Base-by-base conservation (phyloP, 2,329 filamentous ascomycete species). In the Cladophialophora carrionii region DNA sequence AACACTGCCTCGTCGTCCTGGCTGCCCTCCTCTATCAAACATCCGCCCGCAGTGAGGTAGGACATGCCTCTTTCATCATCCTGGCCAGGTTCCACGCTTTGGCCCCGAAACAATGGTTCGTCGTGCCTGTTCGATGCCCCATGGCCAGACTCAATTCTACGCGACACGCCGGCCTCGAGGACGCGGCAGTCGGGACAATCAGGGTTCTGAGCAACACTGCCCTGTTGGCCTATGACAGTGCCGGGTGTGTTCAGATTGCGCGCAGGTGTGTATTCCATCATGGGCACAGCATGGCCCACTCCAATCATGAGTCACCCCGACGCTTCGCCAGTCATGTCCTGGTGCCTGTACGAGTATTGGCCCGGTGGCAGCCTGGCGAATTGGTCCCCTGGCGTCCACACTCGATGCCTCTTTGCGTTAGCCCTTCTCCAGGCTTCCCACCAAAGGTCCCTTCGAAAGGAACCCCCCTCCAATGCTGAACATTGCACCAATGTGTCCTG, bases 361-460 rank as follows among this genome's bases (percentile, higher is more conserved):
- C 51, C 53, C 31, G 14, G 52, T 54, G 65, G 66, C 66, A 68
- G 66, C 67, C 62, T 69, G 67, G 64, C 58, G 65, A 67, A 60
- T 67, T 64, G 62, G 65, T 64, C 61, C 37, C 37, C 37, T 41
- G 0, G 14, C 34, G 34, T 17, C 17, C 22, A 20, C 37, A 43
- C 46, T 48, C 57, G 54, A 52, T 55, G 52, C 55, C 17, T 20
- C 24, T 60, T 24, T 37, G 29, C 37, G 14, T 63, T 43, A n/a
- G 52, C 52, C 43, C 52, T 51, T 20, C 26, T 22, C 56, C 62
- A 69, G 67, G 67, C 67, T 63, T 67, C 67, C 62, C 65, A 62
- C 61, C 67, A 69, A 69, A 67, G 61, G 57, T 31, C 58, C 52
- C 24, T 31, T 7, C 56, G 56, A 63, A 59, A 65, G 59, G 17